These are phyloP conservation scores for Nemophila menziesii DNA, from an alignment of 257 asterid species.

Conservation along the genomic window DNA sequence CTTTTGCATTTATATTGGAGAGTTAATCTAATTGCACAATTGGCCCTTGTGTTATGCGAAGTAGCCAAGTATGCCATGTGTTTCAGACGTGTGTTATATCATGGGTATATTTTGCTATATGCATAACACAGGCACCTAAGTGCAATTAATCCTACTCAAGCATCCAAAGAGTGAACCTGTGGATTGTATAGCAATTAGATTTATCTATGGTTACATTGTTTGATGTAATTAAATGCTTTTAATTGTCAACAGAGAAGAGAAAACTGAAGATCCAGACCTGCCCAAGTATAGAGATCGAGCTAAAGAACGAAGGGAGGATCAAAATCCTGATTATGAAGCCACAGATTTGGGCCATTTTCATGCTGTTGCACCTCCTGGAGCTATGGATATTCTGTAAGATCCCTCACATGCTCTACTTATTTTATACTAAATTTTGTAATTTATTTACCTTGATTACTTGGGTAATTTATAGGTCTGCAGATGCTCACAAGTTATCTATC, in stretches of 20 bases:
- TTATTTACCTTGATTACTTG: slow-evolving; percentile 1
- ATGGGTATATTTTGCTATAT: no score
- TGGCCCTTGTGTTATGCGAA: no score
- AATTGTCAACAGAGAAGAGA: slow-evolving; percentile 67
- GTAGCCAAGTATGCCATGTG: no score
- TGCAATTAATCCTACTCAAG: no score
- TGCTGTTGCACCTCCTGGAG: slow-evolving; percentile 98
- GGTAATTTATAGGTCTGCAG: slow-evolving; percentile 51
- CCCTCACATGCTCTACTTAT: neutral
- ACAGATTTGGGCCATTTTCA: slow-evolving; percentile 79
- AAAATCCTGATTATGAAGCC: slow-evolving; percentile 87
- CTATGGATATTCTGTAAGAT: slow-evolving; percentile 27
- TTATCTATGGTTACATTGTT: neutral
- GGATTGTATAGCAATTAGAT: neutral
- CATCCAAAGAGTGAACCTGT: no score
- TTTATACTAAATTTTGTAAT: slow-evolving; percentile 5
- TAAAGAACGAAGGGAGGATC: slow-evolving; percentile 92
- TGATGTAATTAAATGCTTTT: neutral
- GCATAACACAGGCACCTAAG: no score
- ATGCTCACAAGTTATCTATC: slow-evolving; percentile 87
- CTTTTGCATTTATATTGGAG: no score
- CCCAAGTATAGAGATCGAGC: slow-evolving; percentile 93
- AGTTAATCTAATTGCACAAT: no score
- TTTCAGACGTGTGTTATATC: no score
- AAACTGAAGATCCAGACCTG: slow-evolving; percentile 65